These are phyloP conservation scores for Calophaca sinica DNA, from an alignment of 306 rosid species.

Conservation along the genomic window DNA sequence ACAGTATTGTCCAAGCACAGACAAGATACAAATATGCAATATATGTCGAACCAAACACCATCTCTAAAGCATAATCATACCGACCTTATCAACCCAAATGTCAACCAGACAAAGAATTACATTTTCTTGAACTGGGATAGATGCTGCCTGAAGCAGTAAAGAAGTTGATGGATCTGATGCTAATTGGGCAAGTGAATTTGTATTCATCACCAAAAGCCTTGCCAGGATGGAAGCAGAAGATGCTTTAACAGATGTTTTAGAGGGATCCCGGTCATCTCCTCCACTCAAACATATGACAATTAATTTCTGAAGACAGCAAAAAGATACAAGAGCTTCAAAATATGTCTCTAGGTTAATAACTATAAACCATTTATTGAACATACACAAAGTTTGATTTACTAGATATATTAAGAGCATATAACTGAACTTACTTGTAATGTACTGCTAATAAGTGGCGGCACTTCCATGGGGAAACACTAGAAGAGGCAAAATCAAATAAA, in stretches of 20 bases:
- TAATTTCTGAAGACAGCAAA: conserved; percentile 67
- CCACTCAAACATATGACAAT: conserved; percentile 81
- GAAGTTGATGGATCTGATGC: conserved; percentile 81
- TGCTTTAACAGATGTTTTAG: conserved; percentile 84
- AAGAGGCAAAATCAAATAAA: conserved; percentile 42
- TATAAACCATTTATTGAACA: conserved; percentile 18
- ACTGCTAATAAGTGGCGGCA: conserved; percentile 81
- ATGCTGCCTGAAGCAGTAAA: conserved; percentile 70
- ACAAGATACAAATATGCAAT: conserved; percentile 24
- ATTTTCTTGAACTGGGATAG: conserved; percentile 75
- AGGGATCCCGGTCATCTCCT: conserved; percentile 86
- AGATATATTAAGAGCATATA: conserved; percentile 36
- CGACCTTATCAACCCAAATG: conserved; percentile 96
- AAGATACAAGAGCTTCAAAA: conserved; percentile 37
- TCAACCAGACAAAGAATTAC: conserved; percentile 89
- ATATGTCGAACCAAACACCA: conserved; percentile 29
- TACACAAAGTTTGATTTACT: conserved; percentile 2
- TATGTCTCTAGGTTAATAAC: conserved; percentile 25
- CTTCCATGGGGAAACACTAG: conserved; percentile 91
- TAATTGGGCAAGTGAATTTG: conserved; percentile 87
- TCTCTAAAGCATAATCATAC: conserved; percentile 45
- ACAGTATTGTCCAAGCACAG: conserved; percentile 23
- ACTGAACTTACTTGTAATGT: conserved; percentile 78
- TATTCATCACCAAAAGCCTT: conserved; percentile 92
- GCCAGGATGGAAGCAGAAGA: conserved; percentile 96